Percentiles rank a stretch among this genome's conserved stretches.
phyloP scores from a whole-genome alignment of 169 alveolate species.

The Eimeria zaria region DNA sequence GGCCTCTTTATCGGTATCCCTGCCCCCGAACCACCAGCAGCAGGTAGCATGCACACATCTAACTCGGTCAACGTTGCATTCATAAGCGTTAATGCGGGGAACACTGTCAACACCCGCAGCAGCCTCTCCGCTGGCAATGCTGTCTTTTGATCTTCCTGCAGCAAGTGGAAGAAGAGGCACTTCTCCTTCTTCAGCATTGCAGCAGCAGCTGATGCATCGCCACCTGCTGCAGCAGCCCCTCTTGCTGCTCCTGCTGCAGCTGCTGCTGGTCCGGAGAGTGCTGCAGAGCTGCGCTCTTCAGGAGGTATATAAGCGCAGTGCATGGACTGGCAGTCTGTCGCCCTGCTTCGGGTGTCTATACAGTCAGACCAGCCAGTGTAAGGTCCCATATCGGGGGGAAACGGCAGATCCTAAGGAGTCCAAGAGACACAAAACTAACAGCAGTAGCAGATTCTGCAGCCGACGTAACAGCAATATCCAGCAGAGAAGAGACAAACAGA shows the following conservation, averaged over 20 bases:
- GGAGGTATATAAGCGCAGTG: slow-evolving; percentile 81
- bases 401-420: background rate
- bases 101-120: slow-evolving; percentile 88
- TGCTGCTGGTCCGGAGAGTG: background rate
- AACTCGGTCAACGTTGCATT: slow-evolving; percentile 92
- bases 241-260: background rate
- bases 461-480: background rate
- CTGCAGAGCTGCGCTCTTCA: slow-evolving; percentile 23
- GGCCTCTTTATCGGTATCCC: background rate
- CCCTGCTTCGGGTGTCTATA: slow-evolving; percentile 77
- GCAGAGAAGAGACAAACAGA: background rate
- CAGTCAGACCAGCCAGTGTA: slow-evolving; percentile 72
- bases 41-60: slow-evolving; percentile 84
- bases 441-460: background rate
- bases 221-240: slow-evolving; percentile 58
- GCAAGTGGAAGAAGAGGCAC: slow-evolving; percentile 89
- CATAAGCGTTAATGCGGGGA: slow-evolving; percentile 91
- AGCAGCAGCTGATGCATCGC: slow-evolving; percentile 41
- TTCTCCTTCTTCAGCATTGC: slow-evolving; percentile 70
- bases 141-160: slow-evolving; percentile 87
- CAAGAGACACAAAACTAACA: background rate
- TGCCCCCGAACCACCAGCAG: background rate
- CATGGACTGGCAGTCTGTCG: slow-evolving; percentile 3
- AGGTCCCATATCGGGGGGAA: slow-evolving; percentile 56
- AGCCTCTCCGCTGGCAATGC: slow-evolving; percentile 92